Evolutionary conservation across 805 yeast species (phyloP).

Genomic region (Myxozyma sirexii): DNA sequence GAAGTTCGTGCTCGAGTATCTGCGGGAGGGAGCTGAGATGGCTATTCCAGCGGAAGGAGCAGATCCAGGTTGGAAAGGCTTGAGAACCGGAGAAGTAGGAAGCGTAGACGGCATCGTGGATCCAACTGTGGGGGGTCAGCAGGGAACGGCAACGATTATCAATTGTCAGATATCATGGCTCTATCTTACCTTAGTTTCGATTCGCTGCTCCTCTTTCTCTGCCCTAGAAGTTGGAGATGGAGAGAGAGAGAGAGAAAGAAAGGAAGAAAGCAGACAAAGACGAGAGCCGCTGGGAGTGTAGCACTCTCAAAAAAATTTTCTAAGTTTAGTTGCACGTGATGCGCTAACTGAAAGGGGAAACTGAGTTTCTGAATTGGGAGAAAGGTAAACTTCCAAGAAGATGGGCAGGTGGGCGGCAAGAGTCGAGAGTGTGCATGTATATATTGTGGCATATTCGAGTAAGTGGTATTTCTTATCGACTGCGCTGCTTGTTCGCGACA

Average conservation of each 20-base stretch:
- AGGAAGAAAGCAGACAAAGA: neutral
- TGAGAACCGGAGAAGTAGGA: constrained; percentile 27
- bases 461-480: no score
- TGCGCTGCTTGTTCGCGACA: no score
- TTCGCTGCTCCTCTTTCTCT: constrained; percentile 13
- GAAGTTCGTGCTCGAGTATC: constrained; percentile 23
- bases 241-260: constrained; percentile 17
- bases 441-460: no score
- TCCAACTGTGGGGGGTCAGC: constrained; percentile 7
- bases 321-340: constrained; percentile 6
- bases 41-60: constrained; percentile 16
- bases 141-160: neutral
- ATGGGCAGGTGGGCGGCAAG: constrained; percentile 10
- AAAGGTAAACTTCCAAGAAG: neutral
- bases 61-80: constrained; percentile 18
- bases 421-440: no score
- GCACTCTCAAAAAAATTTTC: constrained; percentile 11
- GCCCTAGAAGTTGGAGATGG: constrained; percentile 9
- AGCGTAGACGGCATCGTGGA: constrained; percentile 23
- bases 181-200: neutral
- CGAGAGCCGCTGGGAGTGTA: constrained; percentile 3
- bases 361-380: neutral
- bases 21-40: constrained; percentile 20
- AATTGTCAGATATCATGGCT: neutral
- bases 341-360: neutral